phyloP scores from a whole-genome alignment of 441 rosid species.

The Syzygium syzygioides region DNA sequence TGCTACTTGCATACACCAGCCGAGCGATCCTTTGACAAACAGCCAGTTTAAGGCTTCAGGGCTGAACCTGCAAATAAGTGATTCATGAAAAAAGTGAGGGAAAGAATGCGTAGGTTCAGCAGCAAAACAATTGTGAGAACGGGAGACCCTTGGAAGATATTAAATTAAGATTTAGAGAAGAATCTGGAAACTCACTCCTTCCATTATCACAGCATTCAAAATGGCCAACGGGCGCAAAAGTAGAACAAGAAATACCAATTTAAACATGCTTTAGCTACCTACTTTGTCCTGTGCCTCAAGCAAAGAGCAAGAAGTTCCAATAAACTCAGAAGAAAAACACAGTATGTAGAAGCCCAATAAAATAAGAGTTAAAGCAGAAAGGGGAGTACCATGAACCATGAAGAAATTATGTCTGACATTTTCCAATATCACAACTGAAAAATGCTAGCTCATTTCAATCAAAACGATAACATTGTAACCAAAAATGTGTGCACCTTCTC shows the following conservation, averaged over 20 bases:
- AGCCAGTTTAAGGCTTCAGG: slow-evolving; percentile 3
- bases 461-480: background rate
- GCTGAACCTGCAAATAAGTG: background rate
- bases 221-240: background rate
- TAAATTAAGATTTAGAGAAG: background rate
- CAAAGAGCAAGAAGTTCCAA: background rate
- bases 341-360: background rate
- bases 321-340: background rate
- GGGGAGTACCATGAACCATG: background rate
- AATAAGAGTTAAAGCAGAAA: background rate
- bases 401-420: background rate
- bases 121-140: background rate
- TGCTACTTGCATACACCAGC: slow-evolving; percentile 2
- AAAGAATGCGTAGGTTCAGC: background rate
- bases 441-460: background rate
- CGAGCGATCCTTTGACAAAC: background rate
- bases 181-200: background rate
- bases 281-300: background rate
- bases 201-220: background rate
- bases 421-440: background rate
- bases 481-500: background rate
- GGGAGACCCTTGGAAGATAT: background rate
- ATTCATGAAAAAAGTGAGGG: background rate
- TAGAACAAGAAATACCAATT: background rate
- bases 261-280: background rate